phyloP scores from a whole-genome alignment of 2,329 filamentous ascomycete species.

The Trichoderma cornu-damae region DNA sequence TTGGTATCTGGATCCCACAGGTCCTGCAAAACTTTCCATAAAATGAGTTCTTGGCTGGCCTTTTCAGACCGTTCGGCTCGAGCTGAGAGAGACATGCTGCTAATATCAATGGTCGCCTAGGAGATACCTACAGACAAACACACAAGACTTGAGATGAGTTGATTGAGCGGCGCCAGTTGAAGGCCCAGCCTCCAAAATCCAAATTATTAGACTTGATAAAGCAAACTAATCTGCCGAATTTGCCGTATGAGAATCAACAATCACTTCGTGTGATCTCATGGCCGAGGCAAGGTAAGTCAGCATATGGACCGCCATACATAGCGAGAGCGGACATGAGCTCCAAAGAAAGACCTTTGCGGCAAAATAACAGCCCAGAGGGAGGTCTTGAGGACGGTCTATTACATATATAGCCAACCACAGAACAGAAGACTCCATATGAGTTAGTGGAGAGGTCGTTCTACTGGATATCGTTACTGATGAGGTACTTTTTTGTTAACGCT shows the following conservation, averaged over 20 bases:
- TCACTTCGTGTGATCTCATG: no score
- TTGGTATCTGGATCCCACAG: slow-evolving; percentile 39
- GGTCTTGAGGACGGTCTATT: no score
- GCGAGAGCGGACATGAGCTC: neutral
- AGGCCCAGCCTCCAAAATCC: no score
- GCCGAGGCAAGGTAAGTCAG: no score
- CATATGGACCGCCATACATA: no score
- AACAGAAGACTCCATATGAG: neutral
- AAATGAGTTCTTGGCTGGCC: neutral
- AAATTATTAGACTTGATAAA: no score
- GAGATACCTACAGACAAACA: neutral
- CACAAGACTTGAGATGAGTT: neutral
- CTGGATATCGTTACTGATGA: rapidly evolving
- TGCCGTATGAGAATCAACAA: no score
- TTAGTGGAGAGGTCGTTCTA: neutral
- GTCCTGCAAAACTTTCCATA: slow-evolving; percentile 42
- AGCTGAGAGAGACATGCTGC: slow-evolving; percentile 14
- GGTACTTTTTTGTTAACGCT: neutral
- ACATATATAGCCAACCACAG: neutral
- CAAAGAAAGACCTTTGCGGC: no score
- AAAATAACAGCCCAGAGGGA: no score
- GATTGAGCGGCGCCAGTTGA: no score
- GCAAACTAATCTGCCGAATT: no score
- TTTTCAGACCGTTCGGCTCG: slow-evolving; percentile 9
- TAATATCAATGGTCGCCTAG: neutral